Evolutionary conservation across 2,329 filamentous ascomycete species (phyloP), one percentile per base, ranked within the genome.

Genomic region (Beauveria caledonica): DNA sequence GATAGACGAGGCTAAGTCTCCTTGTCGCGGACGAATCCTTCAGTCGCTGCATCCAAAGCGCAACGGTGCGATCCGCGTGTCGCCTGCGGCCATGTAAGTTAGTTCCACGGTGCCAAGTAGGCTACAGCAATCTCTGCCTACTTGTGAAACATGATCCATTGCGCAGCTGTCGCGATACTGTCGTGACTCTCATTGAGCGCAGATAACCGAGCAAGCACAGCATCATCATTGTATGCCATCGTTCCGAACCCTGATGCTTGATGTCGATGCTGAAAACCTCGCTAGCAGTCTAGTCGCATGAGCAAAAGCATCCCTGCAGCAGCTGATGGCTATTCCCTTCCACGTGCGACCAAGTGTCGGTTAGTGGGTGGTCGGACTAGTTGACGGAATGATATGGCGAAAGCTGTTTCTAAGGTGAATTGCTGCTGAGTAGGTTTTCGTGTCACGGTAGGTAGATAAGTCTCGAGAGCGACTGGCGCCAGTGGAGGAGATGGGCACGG

Each of bases 71-170:
- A 66, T 96, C 90, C 58, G 95, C 93, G 76, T 97, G 90, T 72
- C 94, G 87, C 73, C 93, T 97, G 58, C 42, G 23, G 21, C 40
- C 63, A 7, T 11, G 17, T 15, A 9, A 21, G 39, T 63, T 55
- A 64, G 62, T 60, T 53, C 13, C 19, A 15, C 3, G 11, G 50
- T 55, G 62, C 19, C 25, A 63, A 62, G 60, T 19, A 60, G 33
- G 57, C 19, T 29, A 25, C 7, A n/a, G 44, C 29, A 44, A 19
- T 25, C 8, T 62, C 73, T 64, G 27, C 57, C 39, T 86, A 96
- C 92, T 92, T 88, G 77, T 99, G 93, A 73, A 99, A 99, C 88
- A 99, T 95, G 63, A 99, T 94, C 95, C 95, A 99, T 86, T 97
- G 93, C 61, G 94, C 92, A 64, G 96, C 92, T 40, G 90, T 93